Evolutionary conservation across 768 basidiomycete genomes (phyloP).

Genomic region (Royoungia palumana): DNA sequence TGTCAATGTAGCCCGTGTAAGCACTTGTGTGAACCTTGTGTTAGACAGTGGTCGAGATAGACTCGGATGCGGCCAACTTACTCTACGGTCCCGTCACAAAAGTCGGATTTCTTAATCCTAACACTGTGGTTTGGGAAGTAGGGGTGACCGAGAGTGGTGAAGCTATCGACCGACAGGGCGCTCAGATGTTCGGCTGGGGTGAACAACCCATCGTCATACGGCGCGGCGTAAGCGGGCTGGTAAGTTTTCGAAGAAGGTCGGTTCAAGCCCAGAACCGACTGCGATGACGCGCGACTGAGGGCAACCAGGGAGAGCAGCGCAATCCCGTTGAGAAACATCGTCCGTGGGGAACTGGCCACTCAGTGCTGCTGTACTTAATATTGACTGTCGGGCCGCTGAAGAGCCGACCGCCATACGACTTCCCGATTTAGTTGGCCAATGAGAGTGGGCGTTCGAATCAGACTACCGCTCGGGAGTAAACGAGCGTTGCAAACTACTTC

Average conservation of each 20-base stretch:
- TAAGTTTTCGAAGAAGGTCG: neutral
- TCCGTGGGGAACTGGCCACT: too few relatives aligned
- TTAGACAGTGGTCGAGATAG: neutral
- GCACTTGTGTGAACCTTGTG: slow-evolving; percentile 31
- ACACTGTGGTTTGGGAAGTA: slow-evolving; percentile 42
- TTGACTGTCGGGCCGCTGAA: too few relatives aligned
- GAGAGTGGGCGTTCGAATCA: too few relatives aligned
- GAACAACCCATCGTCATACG: slow-evolving; percentile 33
- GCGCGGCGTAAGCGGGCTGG: slow-evolving; percentile 3
- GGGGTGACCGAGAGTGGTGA: slow-evolving; percentile 41
- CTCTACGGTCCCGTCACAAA: slow-evolving; percentile 42
- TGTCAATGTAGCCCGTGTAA: slow-evolving; percentile 68
- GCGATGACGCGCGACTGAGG: slow-evolving; percentile 16
- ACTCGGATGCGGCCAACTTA: slow-evolving; percentile 12
- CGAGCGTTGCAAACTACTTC: slow-evolving; percentile 35
- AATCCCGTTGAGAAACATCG: slow-evolving; percentile 13
- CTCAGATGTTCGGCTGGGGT: slow-evolving; percentile 32
- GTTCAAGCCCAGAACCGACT: slow-evolving; percentile 16
- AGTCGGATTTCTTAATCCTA: slow-evolving; percentile 37
- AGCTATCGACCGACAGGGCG: slow-evolving; percentile 28
- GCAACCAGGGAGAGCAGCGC: slow-evolving; percentile 16
- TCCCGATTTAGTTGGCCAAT: too few relatives aligned
- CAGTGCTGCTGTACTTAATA: too few relatives aligned
- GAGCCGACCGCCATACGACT: too few relatives aligned
- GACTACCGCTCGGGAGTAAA: too few relatives aligned